Base-by-base conservation (phyloP, 495 filamentous ascomycete genomes). In the Penicillium taxi region DNA sequence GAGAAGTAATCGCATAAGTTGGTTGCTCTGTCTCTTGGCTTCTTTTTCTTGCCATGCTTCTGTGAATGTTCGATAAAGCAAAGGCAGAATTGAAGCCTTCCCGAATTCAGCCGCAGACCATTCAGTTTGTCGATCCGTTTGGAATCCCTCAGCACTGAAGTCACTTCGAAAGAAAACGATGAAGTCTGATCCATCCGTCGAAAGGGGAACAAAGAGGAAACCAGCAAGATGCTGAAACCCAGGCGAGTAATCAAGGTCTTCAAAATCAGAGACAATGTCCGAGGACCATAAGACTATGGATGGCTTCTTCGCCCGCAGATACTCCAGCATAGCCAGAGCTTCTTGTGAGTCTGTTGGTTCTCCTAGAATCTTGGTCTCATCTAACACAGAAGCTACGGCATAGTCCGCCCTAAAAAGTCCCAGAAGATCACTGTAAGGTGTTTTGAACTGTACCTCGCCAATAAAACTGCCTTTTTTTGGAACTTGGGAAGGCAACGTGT, bases 31-130 rank as follows among this genome's bases (percentile, higher is more conserved):
- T 48, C 91, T 58, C 5, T 82, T 80, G 1, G 78, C 79, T 50
- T 94, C 86, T 42, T 89, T 90, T 52, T 94, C 83, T 41, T 85
- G 68, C 87, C 87, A 94, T 9, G 91, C 84, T 48, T 88, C 81
- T 32, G 83, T 85, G 52, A 87, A 85, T 49, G 80, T 81, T 41
- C 84, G 84, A 44, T 95, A 95, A 2, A 95, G 80, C 22, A 93
- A 55, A 47, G 87, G 91, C 8, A 95, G 63, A 0, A 91, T 81
- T 1, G 86, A 84, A 1, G 88, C 86, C 5, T 84, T 93, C 48
- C 91, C 86, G 11, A 89, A 59, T 29, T 81, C 61, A 15, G 56
- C 42, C 5, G 61, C 54, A 0, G 61, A 60, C 74, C 64, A 68
- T 13, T 47, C 49, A 23, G 2, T 25, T 26, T 8, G 22, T 42